Evolutionary conservation across 2,329 filamentous ascomycete genomes (phyloP).

Genomic region (Stagonosporopsis rhizophila): DNA sequence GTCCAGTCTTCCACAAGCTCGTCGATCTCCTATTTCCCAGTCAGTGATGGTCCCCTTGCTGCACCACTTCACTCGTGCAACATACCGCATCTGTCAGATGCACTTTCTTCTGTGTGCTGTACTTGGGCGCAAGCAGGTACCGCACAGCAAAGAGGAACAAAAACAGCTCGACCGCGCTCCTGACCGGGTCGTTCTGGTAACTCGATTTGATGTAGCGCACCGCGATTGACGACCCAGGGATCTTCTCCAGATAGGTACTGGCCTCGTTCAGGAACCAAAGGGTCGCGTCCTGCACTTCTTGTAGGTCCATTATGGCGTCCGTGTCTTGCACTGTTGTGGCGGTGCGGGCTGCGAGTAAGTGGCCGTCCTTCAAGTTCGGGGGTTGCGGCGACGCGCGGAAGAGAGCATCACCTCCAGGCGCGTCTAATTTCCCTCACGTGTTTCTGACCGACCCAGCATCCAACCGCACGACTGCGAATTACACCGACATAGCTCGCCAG

Average conservation of each 20-base stretch:
- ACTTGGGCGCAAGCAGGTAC: constrained; percentile 89
- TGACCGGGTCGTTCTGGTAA: constrained; percentile 95
- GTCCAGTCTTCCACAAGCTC: constrained; percentile 96
- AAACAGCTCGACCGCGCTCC: constrained; percentile 90
- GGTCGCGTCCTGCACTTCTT: constrained; percentile 62
- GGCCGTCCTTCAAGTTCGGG: constrained; percentile 15
- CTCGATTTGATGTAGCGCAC: constrained; percentile 95
- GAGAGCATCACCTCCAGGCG: constrained; percentile 15
- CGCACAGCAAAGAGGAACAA: constrained; percentile 94
- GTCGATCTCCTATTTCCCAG: constrained; percentile 76
- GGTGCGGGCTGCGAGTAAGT: constrained; percentile 4
- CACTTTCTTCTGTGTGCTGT: constrained; percentile 89
- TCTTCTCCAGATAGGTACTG: constrained; percentile 77
- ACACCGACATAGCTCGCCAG: not conserved
- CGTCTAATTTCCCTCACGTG: constrained; percentile 25
- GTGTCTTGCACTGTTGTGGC: constrained; percentile 5
- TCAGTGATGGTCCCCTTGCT: constrained; percentile 21
- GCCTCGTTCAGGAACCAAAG: constrained; percentile 63
- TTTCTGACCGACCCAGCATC: not conserved
- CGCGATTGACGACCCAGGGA: constrained; percentile 93
- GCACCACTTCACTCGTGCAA: constrained; percentile 3
- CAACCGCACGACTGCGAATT: not conserved
- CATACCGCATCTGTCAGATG: constrained; percentile 80
- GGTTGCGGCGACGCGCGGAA: constrained; percentile 37
- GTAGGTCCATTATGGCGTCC: constrained; percentile 58